Base-by-base conservation (phyloP, 257 asterid species). In the Eustoma russellianum region DNA sequence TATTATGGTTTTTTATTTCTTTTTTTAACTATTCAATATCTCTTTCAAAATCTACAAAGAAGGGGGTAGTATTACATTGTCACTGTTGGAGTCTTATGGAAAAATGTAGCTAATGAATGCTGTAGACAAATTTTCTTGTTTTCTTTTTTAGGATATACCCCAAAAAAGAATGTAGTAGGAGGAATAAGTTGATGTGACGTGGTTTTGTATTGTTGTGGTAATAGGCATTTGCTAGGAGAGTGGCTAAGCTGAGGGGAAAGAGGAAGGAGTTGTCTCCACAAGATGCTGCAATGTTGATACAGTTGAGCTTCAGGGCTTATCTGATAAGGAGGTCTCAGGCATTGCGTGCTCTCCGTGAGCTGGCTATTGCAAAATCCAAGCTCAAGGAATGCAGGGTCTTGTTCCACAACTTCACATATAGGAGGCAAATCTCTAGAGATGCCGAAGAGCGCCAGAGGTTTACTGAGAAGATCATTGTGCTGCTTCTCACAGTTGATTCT, bases 401-500 rank as follows among this genome's bases (percentile, higher is more conserved):
- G 71, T 90, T 90, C 80, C 82, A 78, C 82, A 86, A 90, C 80
- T 90, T 86, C 87, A 56, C 98, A 30, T 90, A 83, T 72, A 81
- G 94, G 13, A 80, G 86, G 46, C 83, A 69, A 40, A 70, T 90
- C 18, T 19, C 66, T 44, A 80, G 76, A 12, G 93, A 90, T 54
- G 85, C 93, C 0, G 98, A 66, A 73, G 98, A 90, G 70, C 85
- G 76, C 4, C 98, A 90, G 82, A 81, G 72, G 72, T 90, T 83
- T 72, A 74, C 94, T 7, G 96, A 90, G 60, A 86, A 80, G 85
- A 79, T 90, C 63, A 90, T 86, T 44, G 93, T 90, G 52, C 56
- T 90, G 56, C 94, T 90, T 46, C 96, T 86, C 67, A 90, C 98
- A 5, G 88, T 90, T 52, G 95, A 86, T 61, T 88, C 98, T 64